Percentiles rank a stretch among this genome's conserved stretches.
Conservation (phyloP, 2,329 filamentous ascomycete genomes). For the Dothistroma pini region DNA sequence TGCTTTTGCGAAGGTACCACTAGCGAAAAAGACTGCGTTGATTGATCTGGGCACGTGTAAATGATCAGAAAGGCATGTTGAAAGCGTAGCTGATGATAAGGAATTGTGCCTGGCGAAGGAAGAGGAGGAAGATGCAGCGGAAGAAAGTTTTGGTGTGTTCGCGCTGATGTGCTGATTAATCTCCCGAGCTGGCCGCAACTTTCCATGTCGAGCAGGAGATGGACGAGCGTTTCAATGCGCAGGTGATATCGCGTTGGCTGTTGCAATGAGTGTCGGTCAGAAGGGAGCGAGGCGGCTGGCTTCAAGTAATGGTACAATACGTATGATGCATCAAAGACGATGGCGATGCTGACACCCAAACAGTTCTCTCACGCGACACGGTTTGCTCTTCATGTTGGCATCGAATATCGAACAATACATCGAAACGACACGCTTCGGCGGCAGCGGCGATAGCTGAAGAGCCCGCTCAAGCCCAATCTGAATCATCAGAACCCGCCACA, state of each 20-base stretch:
- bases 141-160: slow-evolving; percentile 9
- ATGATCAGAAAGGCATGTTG: slow-evolving; percentile 82
- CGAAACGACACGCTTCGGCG: slow-evolving; percentile 35
- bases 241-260: neutral
- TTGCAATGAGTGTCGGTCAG: slow-evolving; percentile 44
- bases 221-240: neutral
- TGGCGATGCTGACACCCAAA: slow-evolving; percentile 9
- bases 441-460: slow-evolving; percentile 34
- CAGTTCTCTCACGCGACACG: slow-evolving; percentile 38
- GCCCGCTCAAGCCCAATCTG: slow-evolving; percentile 26
- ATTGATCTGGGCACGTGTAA: slow-evolving; percentile 80
- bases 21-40: slow-evolving; percentile 93
- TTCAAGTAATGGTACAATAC: slow-evolving; percentile 37
- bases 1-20: slow-evolving; percentile 70
- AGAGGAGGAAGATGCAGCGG: slow-evolving; percentile 31
- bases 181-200: neutral
- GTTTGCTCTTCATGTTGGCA: slow-evolving; percentile 47
- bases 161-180: neutral
- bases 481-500: slow-evolving; percentile 39
- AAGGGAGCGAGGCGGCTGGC: slow-evolving; percentile 44
- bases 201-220: neutral
- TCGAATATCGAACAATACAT: slow-evolving; percentile 34
- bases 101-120: slow-evolving; percentile 61
- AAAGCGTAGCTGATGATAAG: slow-evolving; percentile 89
- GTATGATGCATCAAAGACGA: neutral